Percentiles rank a stretch among this genome's conserved stretches.
Evolutionary conservation across 176 grass and related monocot genomes (phyloP).

Genomic region (Raddia distichophylla): DNA sequence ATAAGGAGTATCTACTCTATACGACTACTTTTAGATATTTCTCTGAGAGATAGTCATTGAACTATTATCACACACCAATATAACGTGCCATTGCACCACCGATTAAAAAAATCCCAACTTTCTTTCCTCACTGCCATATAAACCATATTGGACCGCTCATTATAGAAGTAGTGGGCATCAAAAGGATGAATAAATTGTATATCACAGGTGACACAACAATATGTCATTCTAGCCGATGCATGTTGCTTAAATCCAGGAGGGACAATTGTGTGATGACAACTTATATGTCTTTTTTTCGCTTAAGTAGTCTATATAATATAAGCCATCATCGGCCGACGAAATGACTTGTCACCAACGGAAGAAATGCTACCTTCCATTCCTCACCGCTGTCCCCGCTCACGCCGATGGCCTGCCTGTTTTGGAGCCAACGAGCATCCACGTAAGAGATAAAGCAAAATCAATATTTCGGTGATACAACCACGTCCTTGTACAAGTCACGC

Average conservation of each 20-base stretch:
- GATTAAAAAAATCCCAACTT: neutral
- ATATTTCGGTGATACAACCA: neutral
- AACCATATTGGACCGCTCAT: neutral
- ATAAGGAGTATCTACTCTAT: no score
- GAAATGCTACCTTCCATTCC: neutral
- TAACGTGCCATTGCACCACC: neutral
- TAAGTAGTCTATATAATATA: neutral
- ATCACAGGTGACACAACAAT: neutral
- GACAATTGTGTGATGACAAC: neutral
- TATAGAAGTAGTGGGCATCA: neutral
- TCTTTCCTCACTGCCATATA: neutral
- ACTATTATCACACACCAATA: neutral
- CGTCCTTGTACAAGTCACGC: fast-evolving
- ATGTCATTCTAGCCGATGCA: neutral
- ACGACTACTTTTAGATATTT: no score
- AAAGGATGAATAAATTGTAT: neutral
- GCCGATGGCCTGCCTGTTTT: neutral
- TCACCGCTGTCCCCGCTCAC: neutral
- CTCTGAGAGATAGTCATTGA: neutral
- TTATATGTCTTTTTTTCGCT: fast-evolving
- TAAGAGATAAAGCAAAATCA: neutral
- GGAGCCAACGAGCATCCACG: neutral
- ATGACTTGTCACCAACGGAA: neutral
- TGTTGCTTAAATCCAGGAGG: neutral
- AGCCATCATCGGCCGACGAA: no score